These are phyloP conservation scores for Neonectria magnoliae DNA, from an alignment of 2,329 filamentous ascomycete species.

Conservation along the genomic window DNA sequence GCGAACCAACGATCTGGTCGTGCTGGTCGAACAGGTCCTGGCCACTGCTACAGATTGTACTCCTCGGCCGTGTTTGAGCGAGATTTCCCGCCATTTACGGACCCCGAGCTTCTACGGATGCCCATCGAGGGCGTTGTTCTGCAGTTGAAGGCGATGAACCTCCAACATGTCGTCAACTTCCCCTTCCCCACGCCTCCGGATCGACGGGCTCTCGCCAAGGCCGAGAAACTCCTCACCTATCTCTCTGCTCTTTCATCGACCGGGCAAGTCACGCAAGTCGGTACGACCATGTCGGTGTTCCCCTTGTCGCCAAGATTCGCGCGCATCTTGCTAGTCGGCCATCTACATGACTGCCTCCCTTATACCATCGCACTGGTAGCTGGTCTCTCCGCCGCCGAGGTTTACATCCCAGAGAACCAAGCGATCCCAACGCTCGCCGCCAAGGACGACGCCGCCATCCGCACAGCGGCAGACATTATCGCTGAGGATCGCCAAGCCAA, in stretches of 20 bases:
- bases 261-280: constrained; percentile 81
- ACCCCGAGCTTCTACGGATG: constrained; percentile 89
- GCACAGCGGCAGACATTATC: constrained; percentile 74
- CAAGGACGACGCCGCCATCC: constrained; percentile 59
- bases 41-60: constrained; percentile 94
- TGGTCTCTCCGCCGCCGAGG: constrained; percentile 85
- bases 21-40: constrained; percentile 93
- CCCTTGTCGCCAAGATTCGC: constrained; percentile 91
- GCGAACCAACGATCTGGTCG: constrained; percentile 91
- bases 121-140: constrained; percentile 93
- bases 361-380: constrained; percentile 91
- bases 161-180: constrained; percentile 91
- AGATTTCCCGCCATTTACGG: constrained; percentile 85
- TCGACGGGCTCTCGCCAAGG: constrained; percentile 77
- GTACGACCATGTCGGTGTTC: constrained; percentile 85
- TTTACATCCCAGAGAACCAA: constrained; percentile 86
- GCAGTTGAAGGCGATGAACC: constrained; percentile 93
- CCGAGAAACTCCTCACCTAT: constrained; percentile 87
- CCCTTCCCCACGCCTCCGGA: constrained; percentile 94
- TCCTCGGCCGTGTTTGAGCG: constrained; percentile 94
- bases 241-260: constrained; percentile 79
- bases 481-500: constrained; percentile 76
- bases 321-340: constrained; percentile 89
- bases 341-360: constrained; percentile 81
- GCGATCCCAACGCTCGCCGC: constrained; percentile 68